Base-by-base conservation (phyloP, 495 filamentous ascomycete species). In the Penicillium tannophilum region DNA sequence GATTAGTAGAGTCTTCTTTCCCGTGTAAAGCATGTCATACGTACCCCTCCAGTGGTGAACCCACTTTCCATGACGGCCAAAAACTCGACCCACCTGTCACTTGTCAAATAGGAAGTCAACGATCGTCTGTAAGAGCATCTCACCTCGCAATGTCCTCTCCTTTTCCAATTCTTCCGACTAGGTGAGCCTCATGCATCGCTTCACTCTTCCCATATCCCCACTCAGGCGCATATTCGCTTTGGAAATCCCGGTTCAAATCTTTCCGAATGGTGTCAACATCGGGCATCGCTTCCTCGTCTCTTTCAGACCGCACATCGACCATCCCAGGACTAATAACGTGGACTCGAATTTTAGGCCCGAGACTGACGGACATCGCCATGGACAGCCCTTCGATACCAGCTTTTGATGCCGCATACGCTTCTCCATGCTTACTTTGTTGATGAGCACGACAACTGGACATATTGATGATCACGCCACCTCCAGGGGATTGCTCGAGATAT, bases 301-400 rank as follows among this genome's bases (percentile, higher is more conserved):
- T 19, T 9, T 54, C 52, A n/a, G 6, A 43, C 24, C 52, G 52
- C 14, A 54, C 52, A 43, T 54, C 52, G 8, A 54, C 52, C 52
- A 54, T 54, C 5, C 52, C 52, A 6, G 52, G 35, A 41, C 52
- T 54, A 9, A 54, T 31, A 8, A 26, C 52, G 17, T 54, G 52
- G 7, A 54, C 52, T 26, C 52, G 52, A 17, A 54, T 54, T 1
- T 54, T 35, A 2, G 52, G 52, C 0, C 52, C 52, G 2, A 54
- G 20, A n/a, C 52, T 54, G 0, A 54, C 52, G 0, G 52, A 26
- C 52, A 54, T 54, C 0, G 52, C 52, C 52, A 54, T 54, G n/a
- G 36, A 24, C 3, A 54, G 52, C 11, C 52, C 52, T n/a, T 54
- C 52, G 17, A 54, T 54, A 0, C 52, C 52, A 2, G 52, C 52